Evolutionary conservation across 202 grass and related monocot genomes (phyloP).

Genomic region (Dendrocalamus latiflorus): DNA sequence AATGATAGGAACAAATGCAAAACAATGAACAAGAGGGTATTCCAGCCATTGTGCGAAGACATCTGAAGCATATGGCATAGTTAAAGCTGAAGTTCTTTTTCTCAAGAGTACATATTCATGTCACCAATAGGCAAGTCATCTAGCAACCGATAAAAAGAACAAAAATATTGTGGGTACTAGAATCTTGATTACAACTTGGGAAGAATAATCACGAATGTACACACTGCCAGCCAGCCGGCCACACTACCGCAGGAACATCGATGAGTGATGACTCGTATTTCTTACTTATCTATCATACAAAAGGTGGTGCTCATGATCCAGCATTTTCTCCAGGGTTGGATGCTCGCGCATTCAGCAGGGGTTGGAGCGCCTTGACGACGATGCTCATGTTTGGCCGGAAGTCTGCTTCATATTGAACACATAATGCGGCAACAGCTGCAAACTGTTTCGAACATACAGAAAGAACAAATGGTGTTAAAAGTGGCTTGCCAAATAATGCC

Average conservation of each 20-base stretch:
- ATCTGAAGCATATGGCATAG: neutral
- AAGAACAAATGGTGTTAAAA: constrained; percentile 9
- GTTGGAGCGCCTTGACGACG: constrained; percentile 78
- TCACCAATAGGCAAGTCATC: constrained; percentile 7
- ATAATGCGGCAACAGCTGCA: constrained; percentile 76
- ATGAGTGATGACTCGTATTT: constrained; percentile 12
- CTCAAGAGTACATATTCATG: neutral
- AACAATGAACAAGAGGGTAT: neutral
- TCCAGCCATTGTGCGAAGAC: neutral
- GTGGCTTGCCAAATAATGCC: neutral
- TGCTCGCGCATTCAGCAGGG: constrained; percentile 64
- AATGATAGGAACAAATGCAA: neutral
- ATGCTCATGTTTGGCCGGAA: constrained; percentile 92
- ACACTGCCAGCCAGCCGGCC: constrained; percentile 18
- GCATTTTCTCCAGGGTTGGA: constrained; percentile 33
- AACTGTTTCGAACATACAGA: constrained; percentile 46
- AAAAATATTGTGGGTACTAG: constrained; percentile 26
- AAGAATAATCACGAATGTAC: constrained; percentile 49
- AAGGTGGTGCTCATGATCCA: constrained; percentile 32
- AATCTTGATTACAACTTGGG: constrained; percentile 31
- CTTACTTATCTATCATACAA: constrained; percentile 50
- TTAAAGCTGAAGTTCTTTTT: neutral
- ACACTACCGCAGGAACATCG: constrained; percentile 9
- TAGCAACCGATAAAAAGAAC: constrained; percentile 34
- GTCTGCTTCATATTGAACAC: constrained; percentile 92